phyloP scores from a whole-genome alignment of 768 basidiomycete genomes.

The Kwoniella heveanensis region DNA sequence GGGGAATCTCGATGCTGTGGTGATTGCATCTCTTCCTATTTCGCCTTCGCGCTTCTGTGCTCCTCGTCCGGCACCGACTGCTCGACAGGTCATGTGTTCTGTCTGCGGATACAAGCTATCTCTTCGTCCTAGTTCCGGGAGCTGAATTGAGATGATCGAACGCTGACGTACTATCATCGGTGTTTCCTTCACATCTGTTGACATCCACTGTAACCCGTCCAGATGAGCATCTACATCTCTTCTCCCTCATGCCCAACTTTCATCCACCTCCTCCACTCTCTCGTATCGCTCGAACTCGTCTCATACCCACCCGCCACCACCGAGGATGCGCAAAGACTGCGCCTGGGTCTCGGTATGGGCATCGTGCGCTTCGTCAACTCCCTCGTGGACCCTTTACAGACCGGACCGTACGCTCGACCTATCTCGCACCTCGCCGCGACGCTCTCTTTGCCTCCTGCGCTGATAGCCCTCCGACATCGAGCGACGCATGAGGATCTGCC shows the following conservation, averaged over 20 bases:
- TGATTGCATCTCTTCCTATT: no score
- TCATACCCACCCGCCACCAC: constrained; percentile 28
- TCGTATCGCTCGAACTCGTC: constrained; percentile 45
- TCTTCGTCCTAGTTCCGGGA: no score
- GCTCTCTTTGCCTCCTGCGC: constrained; percentile 79
- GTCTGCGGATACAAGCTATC: no score
- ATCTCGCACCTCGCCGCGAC: constrained; percentile 85
- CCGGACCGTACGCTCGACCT: constrained; percentile 76
- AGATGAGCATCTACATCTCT: constrained; percentile 52
- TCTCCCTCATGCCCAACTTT: constrained; percentile 53
- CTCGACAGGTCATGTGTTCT: no score
- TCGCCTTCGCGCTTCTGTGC: no score
- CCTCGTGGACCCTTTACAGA: constrained; percentile 89
- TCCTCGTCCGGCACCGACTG: no score
- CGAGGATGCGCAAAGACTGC: constrained; percentile 57
- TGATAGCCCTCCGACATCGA: constrained; percentile 90
- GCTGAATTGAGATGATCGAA: no score
- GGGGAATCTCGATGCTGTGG: no score
- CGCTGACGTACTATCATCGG: no score
- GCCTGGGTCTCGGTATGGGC: constrained; percentile 78
- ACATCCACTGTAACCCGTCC: not conserved
- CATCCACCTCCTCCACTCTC: constrained; percentile 47
- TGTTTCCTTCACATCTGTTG: not conserved
- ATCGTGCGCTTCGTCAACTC: constrained; percentile 90
- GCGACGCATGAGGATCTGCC: constrained; percentile 96